Base-by-base conservation (phyloP, 2,329 filamentous ascomycete species). In the Colletotrichum sp. region DNA sequence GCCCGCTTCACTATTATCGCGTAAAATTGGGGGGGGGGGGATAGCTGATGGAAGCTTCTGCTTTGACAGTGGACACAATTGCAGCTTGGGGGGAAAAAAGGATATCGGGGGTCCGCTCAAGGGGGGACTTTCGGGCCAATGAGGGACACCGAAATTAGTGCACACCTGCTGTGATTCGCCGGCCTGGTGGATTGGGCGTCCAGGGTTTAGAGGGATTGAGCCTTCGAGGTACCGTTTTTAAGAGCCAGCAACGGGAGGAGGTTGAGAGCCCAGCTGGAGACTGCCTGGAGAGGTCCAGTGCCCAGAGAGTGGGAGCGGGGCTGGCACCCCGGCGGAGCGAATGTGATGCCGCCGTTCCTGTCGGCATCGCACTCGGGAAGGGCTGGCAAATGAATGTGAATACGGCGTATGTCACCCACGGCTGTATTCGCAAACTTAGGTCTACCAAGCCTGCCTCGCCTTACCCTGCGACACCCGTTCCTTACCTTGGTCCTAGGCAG, bases 1-100 rank as follows among this genome's bases (percentile, higher is more conserved):
- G 77, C 64, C 71, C 65, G 65, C 43, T 57, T 71, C 59, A 63
- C 67, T 74, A 48, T 48, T 48, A 76, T 74, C 74, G 59, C 61
- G 36, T 39, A 69, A 75, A 74, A 71, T 70, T 67, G 68, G 74
- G 74, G 76, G 60, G 68, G 74, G 74, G 76, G 60, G 43, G 68
- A 68, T 43, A 72, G 71, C 71, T 75, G 24, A 68, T 68, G 57
- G 68, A 57, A 77, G 63, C 72, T 75, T 71, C 52, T 55, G 43
- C 72, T 57, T 67, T 39, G 67, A 77, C 43, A 59, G 64, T 59
- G 70, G 73, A 24, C 14, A 64, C 69, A 72, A 48, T 48, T 32
- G 68, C 68, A 73, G 64, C 69, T 73, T 75, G 36, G 63, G 55
- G 52, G 68, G 72, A 2, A n/a, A n/a, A 30, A 28, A 59, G 48